Evolutionary conservation across 768 basidiomycete species (phyloP), one percentile per base, ranked within the genome.

Genomic region (Lyophyllum decastes): DNA sequence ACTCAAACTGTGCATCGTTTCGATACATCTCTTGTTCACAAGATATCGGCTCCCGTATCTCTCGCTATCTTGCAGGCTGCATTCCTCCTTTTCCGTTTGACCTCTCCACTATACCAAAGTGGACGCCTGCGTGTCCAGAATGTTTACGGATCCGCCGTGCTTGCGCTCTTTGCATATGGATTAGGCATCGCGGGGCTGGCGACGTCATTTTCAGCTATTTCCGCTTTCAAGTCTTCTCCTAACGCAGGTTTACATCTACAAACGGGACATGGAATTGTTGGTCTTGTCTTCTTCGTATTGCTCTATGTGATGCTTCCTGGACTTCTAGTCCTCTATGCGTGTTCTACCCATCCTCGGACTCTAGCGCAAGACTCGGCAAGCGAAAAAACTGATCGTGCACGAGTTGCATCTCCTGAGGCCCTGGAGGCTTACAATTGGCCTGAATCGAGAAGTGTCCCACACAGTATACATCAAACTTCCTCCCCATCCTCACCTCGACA

Each of bases 241-340:
- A 7, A 60, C 14, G 67, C 70, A 41, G 60, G 65, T 43, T 49
- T 62, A 16, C 77, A 74, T 58, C 63, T 92, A 45, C 76, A 73
- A 57, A 92, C 91, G 1, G 66, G 70, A 8, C 92, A 93, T 65
- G 83, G 87, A 30, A 76, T 78, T 66, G 85, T 81, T 1, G 88
- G 89, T 33, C 72, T 92, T 43, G 80, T 80, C 17, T 79, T 93
- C 16, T 89, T 88, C 66, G 57, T 83, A 40, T 78, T 76, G 38
- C 72, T 92, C 21, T 92, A 90, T 67, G 75, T 71, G 30, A 40
- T 84, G 41, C 60, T 84, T 17, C 87, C 84, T 34, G 51, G 75
- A 56, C 57, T 83, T 55, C 61, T 79, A 60, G 56, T 75, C 66
- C n/a, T 68, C 26, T 62, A 63, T 21, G 14, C 52, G 19, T 62